Evolutionary conservation across 495 filamentous ascomycete genomes (phyloP).

Genomic region (Bryoglossum gracile): DNA sequence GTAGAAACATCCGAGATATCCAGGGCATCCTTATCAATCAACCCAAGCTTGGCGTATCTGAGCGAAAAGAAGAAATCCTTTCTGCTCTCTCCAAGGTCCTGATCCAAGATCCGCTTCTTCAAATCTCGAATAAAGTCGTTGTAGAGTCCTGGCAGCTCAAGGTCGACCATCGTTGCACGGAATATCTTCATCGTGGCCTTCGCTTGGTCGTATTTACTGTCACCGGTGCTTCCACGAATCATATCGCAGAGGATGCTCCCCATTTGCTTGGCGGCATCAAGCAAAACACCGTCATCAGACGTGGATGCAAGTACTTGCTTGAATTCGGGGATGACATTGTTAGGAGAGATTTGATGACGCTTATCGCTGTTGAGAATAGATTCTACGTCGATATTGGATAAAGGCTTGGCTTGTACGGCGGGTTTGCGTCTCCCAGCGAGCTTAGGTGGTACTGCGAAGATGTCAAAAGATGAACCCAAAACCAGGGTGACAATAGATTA

Average conservation of each 20-base stretch:
- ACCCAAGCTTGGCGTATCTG: conserved; percentile 51
- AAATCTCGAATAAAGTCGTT: conserved; percentile 67
- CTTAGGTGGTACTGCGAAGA: conserved; percentile 65
- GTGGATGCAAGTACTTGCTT: conserved; percentile 63
- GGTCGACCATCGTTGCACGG: conserved; percentile 65
- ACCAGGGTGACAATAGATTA: neutral
- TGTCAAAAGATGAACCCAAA: neutral
- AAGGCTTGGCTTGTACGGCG: conserved; percentile 67
- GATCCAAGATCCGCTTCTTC: conserved; percentile 63
- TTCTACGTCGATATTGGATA: conserved; percentile 86
- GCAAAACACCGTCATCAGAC: conserved; percentile 52
- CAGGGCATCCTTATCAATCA: conserved; percentile 58
- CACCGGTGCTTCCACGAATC: conserved; percentile 66
- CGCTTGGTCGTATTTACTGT: conserved; percentile 65
- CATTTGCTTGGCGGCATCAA: conserved; percentile 70
- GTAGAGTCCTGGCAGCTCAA: conserved; percentile 70
- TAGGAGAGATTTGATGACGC: conserved; percentile 53
- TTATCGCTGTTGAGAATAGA: conserved; percentile 55
- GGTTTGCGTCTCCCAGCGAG: conserved; percentile 59
- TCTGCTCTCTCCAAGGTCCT: conserved; percentile 73
- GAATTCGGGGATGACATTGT: conserved; percentile 89
- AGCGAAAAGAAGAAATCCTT: conserved; percentile 75
- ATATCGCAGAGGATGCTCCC: conserved; percentile 60
- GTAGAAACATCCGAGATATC: conserved; percentile 56
- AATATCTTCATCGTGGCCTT: conserved; percentile 71